phyloP scores from a whole-genome alignment of 208 protist genomes.

The Phytomonas francai region DNA sequence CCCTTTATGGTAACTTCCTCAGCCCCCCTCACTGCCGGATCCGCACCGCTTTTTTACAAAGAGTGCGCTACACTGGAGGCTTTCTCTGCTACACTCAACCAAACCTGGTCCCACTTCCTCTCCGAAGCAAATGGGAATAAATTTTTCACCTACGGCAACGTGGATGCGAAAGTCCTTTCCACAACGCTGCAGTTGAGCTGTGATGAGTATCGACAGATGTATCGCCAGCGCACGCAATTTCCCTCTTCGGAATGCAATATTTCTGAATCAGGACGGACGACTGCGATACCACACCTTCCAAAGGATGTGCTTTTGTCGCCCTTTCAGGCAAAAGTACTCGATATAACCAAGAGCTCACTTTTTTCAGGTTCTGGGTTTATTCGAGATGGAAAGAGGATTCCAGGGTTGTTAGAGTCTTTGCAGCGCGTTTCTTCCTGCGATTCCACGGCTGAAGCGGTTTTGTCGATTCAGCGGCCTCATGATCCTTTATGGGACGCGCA shows the following conservation, averaged over 20 bases:
- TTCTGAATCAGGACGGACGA: neutral
- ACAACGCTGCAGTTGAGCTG: constrained; percentile 26
- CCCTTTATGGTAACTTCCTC: neutral
- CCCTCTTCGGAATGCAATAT: neutral
- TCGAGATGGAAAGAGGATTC: constrained; percentile 17
- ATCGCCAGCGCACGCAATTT: neutral
- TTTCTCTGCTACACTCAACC: constrained; percentile 14
- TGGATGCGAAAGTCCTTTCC: constrained; percentile 39
- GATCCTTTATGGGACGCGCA: constrained; percentile 80
- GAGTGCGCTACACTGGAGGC: constrained; percentile 31
- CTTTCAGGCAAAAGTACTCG: constrained; percentile 35
- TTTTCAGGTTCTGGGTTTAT: constrained; percentile 50
- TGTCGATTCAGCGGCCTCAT: constrained; percentile 20
- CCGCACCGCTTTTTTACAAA: constrained; percentile 2
- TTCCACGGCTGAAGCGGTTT: constrained; percentile 25
- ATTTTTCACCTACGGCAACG: constrained; percentile 55
- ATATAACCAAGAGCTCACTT: constrained; percentile 53
- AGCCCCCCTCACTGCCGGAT: neutral
- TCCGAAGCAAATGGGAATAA: constrained; percentile 11
- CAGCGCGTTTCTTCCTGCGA: constrained; percentile 25
- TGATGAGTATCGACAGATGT: neutral
- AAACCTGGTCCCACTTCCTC: neutral
- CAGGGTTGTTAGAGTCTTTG: constrained; percentile 33
- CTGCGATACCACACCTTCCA: neutral
- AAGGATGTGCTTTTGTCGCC: constrained; percentile 24